Evolutionary conservation across 2,329 filamentous ascomycete genomes (phyloP), one percentile per base, ranked within the genome.

Genomic region (Alternaria arborescens): DNA sequence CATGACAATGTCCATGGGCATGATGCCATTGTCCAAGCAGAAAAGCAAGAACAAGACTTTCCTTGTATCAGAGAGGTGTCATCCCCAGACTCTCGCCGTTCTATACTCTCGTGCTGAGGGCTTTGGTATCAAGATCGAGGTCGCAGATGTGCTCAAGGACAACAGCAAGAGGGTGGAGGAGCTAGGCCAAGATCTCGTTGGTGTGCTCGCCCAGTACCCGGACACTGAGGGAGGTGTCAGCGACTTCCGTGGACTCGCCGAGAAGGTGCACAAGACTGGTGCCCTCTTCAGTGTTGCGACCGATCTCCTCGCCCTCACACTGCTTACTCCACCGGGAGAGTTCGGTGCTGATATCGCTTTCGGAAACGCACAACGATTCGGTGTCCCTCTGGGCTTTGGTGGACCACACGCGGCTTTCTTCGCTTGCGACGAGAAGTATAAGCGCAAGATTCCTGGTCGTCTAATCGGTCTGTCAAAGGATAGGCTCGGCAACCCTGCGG

Each of bases 371-470:
- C 94, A 98, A 82, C 86, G 94, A 60, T 91, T 97, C 63, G 94
- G 94, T 78, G 92, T 98, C 12, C 94, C 94, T 2, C 88, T 97
- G 75, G 94, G 94, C 51, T 96, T 90, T 71, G 94, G 94, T 72
- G 94, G 94, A 20, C 94, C 94, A n/a, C 94, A 97, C 74, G 94
- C 94, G 26, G 94, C 94, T 18, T 98, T 98, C 86, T 97, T 98
- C 77, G 92, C 94, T 20, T 93, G 94, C 55, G 88, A 88, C 55
- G 94, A 97, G 51, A 92, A 94, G 80, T 89, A 94, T 82, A 97
- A 97, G 87, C 87, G 94, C 61, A 97, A 96, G 82, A 94, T 97
- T 65, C 94, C 94, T 5, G 94, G 94, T 43, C 91, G 94, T 68
- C 82, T 97, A 30, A 91, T 98, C 63, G 94, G 94, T 69, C 86